Evolutionary conservation across 1,139 yeast genomes (phyloP).

Genomic region (Citeromyces hawaiiensis): DNA sequence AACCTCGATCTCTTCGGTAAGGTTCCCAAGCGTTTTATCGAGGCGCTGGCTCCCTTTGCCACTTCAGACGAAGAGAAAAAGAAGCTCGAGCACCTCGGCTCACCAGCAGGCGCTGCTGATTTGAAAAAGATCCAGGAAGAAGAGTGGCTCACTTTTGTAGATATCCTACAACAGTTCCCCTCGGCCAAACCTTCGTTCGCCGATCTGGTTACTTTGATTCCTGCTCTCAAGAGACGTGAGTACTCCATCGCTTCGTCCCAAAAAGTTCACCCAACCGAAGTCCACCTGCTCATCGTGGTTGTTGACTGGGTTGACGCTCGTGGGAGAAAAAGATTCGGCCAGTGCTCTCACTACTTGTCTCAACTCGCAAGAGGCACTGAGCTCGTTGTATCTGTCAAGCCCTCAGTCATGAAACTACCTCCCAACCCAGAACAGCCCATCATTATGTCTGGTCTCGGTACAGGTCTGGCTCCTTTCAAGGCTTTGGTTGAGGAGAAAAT

Average conservation of each 20-base stretch:
- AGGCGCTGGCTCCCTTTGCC: conserved; percentile 64
- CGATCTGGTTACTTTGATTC: conserved; percentile 58
- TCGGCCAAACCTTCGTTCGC: conserved; percentile 73
- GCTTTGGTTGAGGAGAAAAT: conserved; percentile 93
- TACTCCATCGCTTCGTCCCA: conserved; percentile 98
- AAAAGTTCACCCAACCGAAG: conserved; percentile 79
- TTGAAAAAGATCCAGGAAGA: conserved; percentile 80
- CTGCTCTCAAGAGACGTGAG: conserved; percentile 93
- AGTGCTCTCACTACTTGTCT: conserved; percentile 82
- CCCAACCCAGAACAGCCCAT: conserved; percentile 79
- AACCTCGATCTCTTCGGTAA: conserved; percentile 85
- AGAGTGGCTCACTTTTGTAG: conserved; percentile 71
- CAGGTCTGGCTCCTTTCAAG: conserved; percentile 97
- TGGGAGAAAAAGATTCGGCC: conserved; percentile 86
- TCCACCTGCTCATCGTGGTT: conserved; percentile 85
- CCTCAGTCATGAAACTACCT: conserved; percentile 95
- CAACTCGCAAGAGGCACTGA: conserved; percentile 73
- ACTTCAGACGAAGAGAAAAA: conserved; percentile 55
- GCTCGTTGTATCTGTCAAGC: conserved; percentile 88
- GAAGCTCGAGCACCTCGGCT: conserved; percentile 46
- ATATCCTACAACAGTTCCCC: conserved; percentile 65
- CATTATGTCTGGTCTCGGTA: conserved; percentile 95
- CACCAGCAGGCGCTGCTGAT: conserved; percentile 77
- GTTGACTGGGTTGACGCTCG: conserved; percentile 89
- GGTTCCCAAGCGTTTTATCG: conserved; percentile 92